Base-by-base conservation (phyloP, 306 rosid species). In the Aeschynomene evenia region DNA sequence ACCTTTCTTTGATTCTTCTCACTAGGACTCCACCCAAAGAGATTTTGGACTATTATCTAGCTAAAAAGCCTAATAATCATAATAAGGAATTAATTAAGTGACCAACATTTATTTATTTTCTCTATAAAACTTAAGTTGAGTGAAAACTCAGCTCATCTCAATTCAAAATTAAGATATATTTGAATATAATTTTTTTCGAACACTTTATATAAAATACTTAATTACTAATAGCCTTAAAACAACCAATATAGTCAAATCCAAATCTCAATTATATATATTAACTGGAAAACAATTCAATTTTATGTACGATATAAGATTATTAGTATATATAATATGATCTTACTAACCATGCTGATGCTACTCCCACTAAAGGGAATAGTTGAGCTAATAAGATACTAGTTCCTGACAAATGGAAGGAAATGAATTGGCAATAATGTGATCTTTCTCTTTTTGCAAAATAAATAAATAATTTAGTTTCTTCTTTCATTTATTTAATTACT, bases 341-440 rank as follows among this genome's bases (percentile, higher is more conserved):
- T 66, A 77, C 56, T 31, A 63, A 71, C 40, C 81, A 68, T 28
- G 37, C 62, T 62, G 56, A 57, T 73, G 74, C 50, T 80, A 20
- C 31, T 59, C 64, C 76, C 77, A 79, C 76, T 55, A 31, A 74
- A 77, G 78, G 37, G 34, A 22, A 42, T 59, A 19, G 70, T 24
- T 77, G 4, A 15, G 23, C 57, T 77, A 34, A 56, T 34, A 46
- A 39, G 74, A 42, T 75, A 65, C 66, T 52, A 73, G 66, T 64
- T 75, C 66, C 82, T 80, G 89, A 85, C 92, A 83, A 81, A 83
- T 74, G 31, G 57, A 79, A 53, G 70, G 74, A 72, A 72, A 77
- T 85, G 82, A 87, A 89, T 83, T 81, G 82, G 78, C 64, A 68
- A 87, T 87, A 71, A 83, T 80, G 69, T 63, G 86, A 74, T 40